Evolutionary conservation across 805 yeast species (phyloP).

Genomic region (Ogataea dorogensis): DNA sequence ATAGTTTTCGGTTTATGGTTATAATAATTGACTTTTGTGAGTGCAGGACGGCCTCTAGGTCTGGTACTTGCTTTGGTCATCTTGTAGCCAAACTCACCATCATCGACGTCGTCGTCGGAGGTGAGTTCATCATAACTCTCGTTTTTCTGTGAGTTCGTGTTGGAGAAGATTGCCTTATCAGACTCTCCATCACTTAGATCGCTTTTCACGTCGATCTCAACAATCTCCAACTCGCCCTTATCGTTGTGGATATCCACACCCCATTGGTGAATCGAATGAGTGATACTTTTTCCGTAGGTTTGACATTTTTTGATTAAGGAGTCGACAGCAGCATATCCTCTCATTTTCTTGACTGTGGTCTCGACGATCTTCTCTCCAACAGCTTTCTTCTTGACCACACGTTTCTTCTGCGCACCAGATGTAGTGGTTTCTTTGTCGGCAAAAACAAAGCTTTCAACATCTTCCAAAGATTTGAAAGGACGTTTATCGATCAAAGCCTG

Average conservation of each 20-base stretch:
- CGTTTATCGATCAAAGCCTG: constrained; percentile 59
- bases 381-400: constrained; percentile 44
- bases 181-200: constrained; percentile 40
- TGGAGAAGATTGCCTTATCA: constrained; percentile 18
- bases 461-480: constrained; percentile 63
- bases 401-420: constrained; percentile 25
- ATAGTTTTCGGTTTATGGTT: constrained; percentile 70
- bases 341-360: constrained; percentile 63
- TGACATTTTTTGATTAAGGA: constrained; percentile 85
- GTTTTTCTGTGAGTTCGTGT: constrained; percentile 31
- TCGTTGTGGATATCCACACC: constrained; percentile 74
- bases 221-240: constrained; percentile 63
- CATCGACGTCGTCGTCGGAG: constrained; percentile 21
- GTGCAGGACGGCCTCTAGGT: constrained; percentile 21
- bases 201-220: constrained; percentile 43
- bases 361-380: constrained; percentile 76
- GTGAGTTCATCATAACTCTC: constrained; percentile 17
- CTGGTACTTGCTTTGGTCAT: constrained; percentile 5
- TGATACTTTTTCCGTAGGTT: constrained; percentile 66
- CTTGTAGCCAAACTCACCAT: constrained; percentile 21
- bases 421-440: constrained; percentile 25
- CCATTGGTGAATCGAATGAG: constrained; percentile 77
- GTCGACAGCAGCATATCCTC: constrained; percentile 93
- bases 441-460: constrained; percentile 58
- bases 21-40: constrained; percentile 42